phyloP scores from a whole-genome alignment of 805 yeast genomes.

The Candida adriatica region DNA sequence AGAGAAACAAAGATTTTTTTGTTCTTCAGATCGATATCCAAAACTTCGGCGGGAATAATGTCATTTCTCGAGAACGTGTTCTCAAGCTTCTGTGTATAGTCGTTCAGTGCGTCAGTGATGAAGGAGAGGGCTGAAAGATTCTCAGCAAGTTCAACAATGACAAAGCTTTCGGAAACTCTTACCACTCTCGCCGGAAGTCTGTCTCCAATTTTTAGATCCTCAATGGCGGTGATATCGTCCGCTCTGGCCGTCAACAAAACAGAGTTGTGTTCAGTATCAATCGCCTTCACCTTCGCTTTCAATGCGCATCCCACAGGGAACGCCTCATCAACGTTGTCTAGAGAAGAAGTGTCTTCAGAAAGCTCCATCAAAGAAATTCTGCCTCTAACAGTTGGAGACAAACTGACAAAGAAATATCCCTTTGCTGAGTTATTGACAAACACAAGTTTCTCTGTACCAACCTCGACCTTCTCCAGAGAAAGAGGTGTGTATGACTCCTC shows the following conservation, averaged over 20 bases:
- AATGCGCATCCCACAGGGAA: slow-evolving; percentile 73
- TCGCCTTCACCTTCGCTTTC: slow-evolving; percentile 44
- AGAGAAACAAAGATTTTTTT: slow-evolving; percentile 58
- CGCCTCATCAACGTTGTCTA: slow-evolving; percentile 43
- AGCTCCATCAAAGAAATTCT: slow-evolving; percentile 59
- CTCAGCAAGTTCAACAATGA: slow-evolving; percentile 64
- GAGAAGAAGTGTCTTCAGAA: slow-evolving; percentile 42
- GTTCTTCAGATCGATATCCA: slow-evolving; percentile 29
- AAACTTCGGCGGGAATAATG: slow-evolving; percentile 50
- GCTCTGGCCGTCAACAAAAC: slow-evolving; percentile 45
- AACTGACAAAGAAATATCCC: slow-evolving; percentile 59
- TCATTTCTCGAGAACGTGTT: slow-evolving; percentile 44
- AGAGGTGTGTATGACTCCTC: slow-evolving; percentile 23
- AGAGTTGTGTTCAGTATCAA: slow-evolving; percentile 48
- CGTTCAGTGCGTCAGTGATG: slow-evolving; percentile 72
- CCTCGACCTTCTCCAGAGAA: slow-evolving; percentile 35
- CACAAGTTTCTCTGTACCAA: slow-evolving; percentile 47
- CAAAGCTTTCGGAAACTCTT: slow-evolving; percentile 50
- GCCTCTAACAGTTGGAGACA: slow-evolving; percentile 65
- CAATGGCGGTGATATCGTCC: slow-evolving; percentile 32
- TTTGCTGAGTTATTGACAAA: slow-evolving; percentile 59
- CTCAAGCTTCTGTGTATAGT: slow-evolving; percentile 48
- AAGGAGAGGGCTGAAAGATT: slow-evolving; percentile 56
- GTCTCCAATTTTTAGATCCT: slow-evolving; percentile 48
- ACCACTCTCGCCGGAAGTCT: slow-evolving; percentile 56